Base-by-base conservation (phyloP, 2,329 filamentous ascomycete genomes). In the Colletotrichum sojae region DNA sequence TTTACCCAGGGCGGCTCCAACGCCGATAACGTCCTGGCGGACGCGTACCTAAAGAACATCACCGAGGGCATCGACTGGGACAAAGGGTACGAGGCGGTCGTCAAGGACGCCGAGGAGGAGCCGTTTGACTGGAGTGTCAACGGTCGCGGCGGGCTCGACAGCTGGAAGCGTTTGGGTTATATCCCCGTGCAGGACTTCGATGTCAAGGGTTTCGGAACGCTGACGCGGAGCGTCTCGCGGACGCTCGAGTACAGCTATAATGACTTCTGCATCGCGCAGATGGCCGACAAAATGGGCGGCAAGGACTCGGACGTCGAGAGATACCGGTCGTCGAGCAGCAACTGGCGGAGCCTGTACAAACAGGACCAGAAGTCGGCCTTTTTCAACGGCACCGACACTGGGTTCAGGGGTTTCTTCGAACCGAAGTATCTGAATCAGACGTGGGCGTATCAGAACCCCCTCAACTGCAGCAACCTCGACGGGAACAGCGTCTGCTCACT, bases 171-270 rank as follows among this genome's bases (percentile, higher is more conserved):
- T 0, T 83, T 94, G 0, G 87, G 89, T 1, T 95, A 93, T 76
- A 91, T 95, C 15, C 92, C 92, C 0, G 86, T 87, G 0, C 85
- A 91, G 66, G 90, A 94, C 71, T 89, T 89, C 63, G 92, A 94
- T 76, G 82, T 83, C 76, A 83, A 83, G 66, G 91, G 91, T 2
- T 87, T 89, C n/a, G 92, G 92, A 0, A 89, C 89, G 0, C 86
- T 92, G 77, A 94, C 92, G 0, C 85, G 92, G 6, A 91, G 87
- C 71, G 86, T 94, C 27, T 93, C 90, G 1, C 85, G 92, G 8
- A 94, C 92, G 0, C 86, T 94, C 0, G 92, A 94, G 76, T 95
- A 95, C 76, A 88, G 90, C 6, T 94, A 94, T 78, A 89, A 94
- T 71, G 92, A 94, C 79, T 95, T 89, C 73, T 89, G 88, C 71